Evolutionary conservation across 129 eudicot species (phyloP), one percentile per base, ranked within the genome.

Genomic region (Ambrosia artemisiifolia): DNA sequence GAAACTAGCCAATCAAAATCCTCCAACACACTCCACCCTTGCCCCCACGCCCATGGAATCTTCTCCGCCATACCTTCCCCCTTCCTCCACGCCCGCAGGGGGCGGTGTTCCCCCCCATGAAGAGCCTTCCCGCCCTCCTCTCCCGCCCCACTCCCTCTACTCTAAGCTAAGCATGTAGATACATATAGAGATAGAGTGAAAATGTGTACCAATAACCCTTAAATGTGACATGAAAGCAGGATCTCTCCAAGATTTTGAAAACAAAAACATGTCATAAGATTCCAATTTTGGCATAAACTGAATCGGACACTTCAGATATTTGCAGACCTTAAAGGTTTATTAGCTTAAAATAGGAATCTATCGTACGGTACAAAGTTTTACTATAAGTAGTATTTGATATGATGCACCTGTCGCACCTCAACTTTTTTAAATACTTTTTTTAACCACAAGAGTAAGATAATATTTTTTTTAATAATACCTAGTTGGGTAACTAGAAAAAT

Each of bases 171-270:
- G n/a, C n/a, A n/a, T n/a, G n/a, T n/a, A n/a, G n/a, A n/a, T n/a
- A n/a, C n/a, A n/a, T n/a, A n/a, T n/a, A n/a, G n/a, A n/a, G n/a
- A n/a, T n/a, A n/a, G n/a, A n/a, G n/a, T n/a, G n/a, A n/a, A n/a
- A n/a, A n/a, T n/a, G n/a, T n/a, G n/a, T n/a, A n/a, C n/a, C n/a
- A n/a, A n/a, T n/a, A n/a, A n/a, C n/a, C n/a, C n/a, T n/a, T n/a
- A n/a, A n/a, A n/a, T n/a, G n/a, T n/a, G n/a, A 77, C 75, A 77
- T 69, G 81, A 77, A 46, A 69, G 75, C 70, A 61, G 71, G 69
- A 77, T 77, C 81, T 77, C 53, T 48, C 24, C 34, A 69, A 77
- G 70, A 69, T 61, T 60, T 77, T 14, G 70, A 69, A 77, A 69
- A 69, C 65, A 69, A 48, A 47, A 34, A 44, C 59, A 66, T 24